Percentiles rank a stretch among this genome's conserved stretches.
Evolutionary conservation across 164 flowering plant species (phyloP).

Genomic region (Annona squamosa): DNA sequence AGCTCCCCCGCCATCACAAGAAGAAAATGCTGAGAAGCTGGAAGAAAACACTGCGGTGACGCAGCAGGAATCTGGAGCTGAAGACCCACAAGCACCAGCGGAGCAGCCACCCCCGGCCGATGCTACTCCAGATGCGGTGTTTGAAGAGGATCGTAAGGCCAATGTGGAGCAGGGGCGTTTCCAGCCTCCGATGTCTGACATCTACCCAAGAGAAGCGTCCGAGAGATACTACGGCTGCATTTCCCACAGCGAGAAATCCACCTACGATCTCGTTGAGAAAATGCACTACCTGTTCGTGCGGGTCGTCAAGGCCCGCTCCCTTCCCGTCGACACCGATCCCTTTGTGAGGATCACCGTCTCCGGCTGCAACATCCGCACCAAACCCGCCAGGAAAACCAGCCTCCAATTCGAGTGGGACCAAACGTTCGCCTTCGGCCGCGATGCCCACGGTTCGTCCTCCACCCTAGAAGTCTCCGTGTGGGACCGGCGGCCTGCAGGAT

Average conservation of each 20-base stretch:
- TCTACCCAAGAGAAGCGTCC: conserved; percentile 26
- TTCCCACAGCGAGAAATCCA: conserved; percentile 34
- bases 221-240: conserved; percentile 14
- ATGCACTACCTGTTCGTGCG: conserved; percentile 82
- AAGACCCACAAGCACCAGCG: not conserved
- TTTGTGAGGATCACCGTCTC: conserved; percentile 48
- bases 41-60: not conserved
- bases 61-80: not conserved
- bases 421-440: conserved; percentile 67
- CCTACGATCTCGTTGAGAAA: conserved; percentile 85
- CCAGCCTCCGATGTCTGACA: conserved; percentile 22
- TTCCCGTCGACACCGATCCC: conserved; percentile 47
- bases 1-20: conserved; percentile 10
- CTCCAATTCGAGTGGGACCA: conserved; percentile 74
- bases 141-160: conserved; percentile 14
- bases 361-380: conserved; percentile 31
- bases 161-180: conserved; percentile 30
- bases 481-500: conserved; percentile 27
- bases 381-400: conserved; percentile 46
- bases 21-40: conserved; percentile 2
- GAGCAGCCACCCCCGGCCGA: not conserved
- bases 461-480: conserved; percentile 61
- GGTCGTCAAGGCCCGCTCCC: conserved; percentile 65
- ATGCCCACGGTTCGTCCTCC: conserved; percentile 45
- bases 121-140: not conserved